phyloP scores from a whole-genome alignment of 495 filamentous ascomycete species.

The Penicillium simplicissimum region DNA sequence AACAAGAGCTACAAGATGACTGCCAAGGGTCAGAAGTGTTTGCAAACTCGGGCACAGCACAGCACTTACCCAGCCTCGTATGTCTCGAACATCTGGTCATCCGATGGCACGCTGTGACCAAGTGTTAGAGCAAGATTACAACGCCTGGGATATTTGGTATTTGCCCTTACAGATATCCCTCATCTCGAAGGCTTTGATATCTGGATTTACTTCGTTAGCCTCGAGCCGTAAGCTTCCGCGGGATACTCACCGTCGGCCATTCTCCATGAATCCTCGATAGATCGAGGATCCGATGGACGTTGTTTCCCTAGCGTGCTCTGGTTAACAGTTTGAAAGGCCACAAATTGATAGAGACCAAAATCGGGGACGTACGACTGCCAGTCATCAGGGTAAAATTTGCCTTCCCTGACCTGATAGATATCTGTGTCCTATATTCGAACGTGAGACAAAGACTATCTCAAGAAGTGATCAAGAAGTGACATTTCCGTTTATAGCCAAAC shows the following conservation, averaged over 20 bases:
- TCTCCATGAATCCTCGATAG: conserved; percentile 1
- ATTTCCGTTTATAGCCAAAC: neutral
- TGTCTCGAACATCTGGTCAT: conserved; percentile 10
- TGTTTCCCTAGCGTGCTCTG: neutral
- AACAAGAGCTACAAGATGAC: conserved; percentile 1
- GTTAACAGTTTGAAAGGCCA: neutral
- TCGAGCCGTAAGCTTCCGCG: neutral
- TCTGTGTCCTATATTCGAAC: neutral
- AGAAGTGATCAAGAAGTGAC: neutral
- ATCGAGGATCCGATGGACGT: conserved; percentile 3
- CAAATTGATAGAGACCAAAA: neutral
- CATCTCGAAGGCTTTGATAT: conserved; percentile 6
- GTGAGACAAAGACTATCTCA: neutral
- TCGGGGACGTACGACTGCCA: conserved; percentile 5
- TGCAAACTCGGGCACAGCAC: too few relatives aligned
- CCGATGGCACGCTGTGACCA: conserved; percentile 2
- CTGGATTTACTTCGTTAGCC: neutral
- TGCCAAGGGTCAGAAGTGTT: neutral
- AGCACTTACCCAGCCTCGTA: conserved; percentile 5
- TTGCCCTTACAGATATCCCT: conserved; percentile 1
- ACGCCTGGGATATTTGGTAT: neutral
- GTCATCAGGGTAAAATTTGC: conserved; percentile 1
- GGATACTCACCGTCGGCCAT: conserved; percentile 1
- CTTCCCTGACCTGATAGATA: neutral
- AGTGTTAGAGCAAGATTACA: neutral